Percentiles rank a stretch among this genome's conserved stretches.
phyloP scores from a whole-genome alignment of 2,329 filamentous ascomycete species.

The Alternaria panax region DNA sequence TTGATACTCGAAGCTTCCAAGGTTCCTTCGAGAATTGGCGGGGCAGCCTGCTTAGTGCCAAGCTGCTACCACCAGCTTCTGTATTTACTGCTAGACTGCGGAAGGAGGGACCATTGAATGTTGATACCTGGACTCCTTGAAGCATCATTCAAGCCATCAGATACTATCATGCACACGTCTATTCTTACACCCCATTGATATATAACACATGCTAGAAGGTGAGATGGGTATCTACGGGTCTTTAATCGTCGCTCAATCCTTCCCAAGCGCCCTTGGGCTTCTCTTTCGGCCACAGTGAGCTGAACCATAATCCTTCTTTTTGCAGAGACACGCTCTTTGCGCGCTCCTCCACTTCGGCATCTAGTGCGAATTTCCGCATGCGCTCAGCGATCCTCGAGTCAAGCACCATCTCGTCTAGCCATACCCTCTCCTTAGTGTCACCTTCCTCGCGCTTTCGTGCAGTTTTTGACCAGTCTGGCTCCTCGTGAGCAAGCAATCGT shows the following conservation, averaged over 20 bases:
- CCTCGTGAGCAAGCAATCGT: constrained; percentile 71
- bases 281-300: constrained; percentile 41
- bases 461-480: constrained; percentile 85
- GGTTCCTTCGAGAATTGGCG: constrained; percentile 32
- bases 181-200: constrained; percentile 35
- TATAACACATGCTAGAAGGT: constrained; percentile 31
- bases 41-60: constrained; percentile 24
- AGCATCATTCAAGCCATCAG: constrained; percentile 25
- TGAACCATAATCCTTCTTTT: constrained; percentile 38
- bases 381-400: constrained; percentile 77
- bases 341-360: constrained; percentile 72
- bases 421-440: constrained; percentile 67
- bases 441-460: constrained; percentile 64
- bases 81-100: background rate
- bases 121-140: background rate
- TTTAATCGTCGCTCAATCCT: constrained; percentile 40
- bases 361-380: constrained; percentile 81
- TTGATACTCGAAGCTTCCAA: constrained; percentile 41
- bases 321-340: constrained; percentile 51
- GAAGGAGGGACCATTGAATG: background rate
- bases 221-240: constrained; percentile 25
- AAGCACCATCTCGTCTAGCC: constrained; percentile 75
- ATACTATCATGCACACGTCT: constrained; percentile 38
- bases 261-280: constrained; percentile 46
- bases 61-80: constrained; percentile 10